These are phyloP conservation scores for Penicillium ochrochloron DNA, from an alignment of 495 filamentous ascomycete species.

Conservation along the genomic window DNA sequence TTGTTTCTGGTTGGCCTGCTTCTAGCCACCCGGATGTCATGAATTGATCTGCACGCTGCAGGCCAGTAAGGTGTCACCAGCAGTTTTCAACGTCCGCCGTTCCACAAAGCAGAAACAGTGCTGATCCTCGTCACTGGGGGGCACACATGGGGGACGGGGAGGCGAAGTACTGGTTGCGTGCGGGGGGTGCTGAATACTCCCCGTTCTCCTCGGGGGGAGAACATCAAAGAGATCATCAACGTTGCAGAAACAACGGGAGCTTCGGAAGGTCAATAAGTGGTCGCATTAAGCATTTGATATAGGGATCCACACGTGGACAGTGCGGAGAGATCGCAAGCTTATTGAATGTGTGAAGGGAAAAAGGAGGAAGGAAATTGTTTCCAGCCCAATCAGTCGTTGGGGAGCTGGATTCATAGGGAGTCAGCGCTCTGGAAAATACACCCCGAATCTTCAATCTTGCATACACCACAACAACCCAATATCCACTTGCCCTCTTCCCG, in stretches of 20 bases:
- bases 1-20: constrained; percentile 15
- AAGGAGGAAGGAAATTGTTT: constrained; percentile 25
- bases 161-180: background rate
- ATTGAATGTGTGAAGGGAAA: constrained; percentile 12
- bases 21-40: constrained; percentile 25
- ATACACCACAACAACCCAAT: constrained; percentile 11
- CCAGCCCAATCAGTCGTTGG: constrained; percentile 26
- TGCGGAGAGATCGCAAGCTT: constrained; percentile 19
- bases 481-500: constrained; percentile 19
- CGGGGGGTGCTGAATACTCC: background rate
- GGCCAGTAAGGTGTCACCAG: constrained; percentile 27
- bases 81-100: constrained; percentile 21
- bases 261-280: constrained; percentile 5
- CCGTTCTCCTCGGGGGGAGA: background rate
- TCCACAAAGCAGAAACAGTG: constrained; percentile 6
- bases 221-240: background rate
- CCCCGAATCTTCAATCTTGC: constrained; percentile 26
- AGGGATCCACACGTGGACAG: constrained; percentile 22
- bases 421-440: constrained; percentile 29
- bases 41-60: constrained; percentile 23
- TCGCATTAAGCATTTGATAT: constrained; percentile 31
- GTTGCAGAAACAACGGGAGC: constrained; percentile 1
- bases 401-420: constrained; percentile 20
- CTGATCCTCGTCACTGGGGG: constrained; percentile 7
- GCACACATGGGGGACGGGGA: background rate